Evolutionary conservation across 1,284 basidiomycete genomes (phyloP), one percentile per base, ranked within the genome.

Genomic region (Rhodotorula sp.): DNA sequence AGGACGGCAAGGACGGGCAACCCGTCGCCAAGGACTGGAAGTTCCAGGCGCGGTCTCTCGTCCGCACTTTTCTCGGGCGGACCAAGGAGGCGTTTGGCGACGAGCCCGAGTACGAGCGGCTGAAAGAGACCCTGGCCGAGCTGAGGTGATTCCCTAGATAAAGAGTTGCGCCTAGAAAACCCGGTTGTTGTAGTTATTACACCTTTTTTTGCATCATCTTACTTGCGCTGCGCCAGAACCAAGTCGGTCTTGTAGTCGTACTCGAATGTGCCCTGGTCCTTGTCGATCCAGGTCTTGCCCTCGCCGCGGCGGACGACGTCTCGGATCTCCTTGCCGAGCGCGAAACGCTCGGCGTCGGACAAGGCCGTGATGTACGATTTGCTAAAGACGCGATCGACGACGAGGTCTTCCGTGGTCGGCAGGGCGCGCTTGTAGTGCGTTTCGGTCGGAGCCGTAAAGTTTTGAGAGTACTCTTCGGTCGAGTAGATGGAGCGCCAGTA

Each of bases 11-110:
- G 29, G 72, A 77, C 47, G 79, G 76, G 7, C 87, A 79, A 49
- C 29, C 29, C 10, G 83, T 83, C 71, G 81, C 83, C 77, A 82
- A 81, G 20, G 84, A 86, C 76, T 97, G 95, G 93, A 86, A 85
- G 80, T 87, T 91, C 80, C 92, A 96, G 82, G 93, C 90, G 54
- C 86, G 90, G 69, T 96, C 92, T 72, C 85, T 98, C 69, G 87
- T 98, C 66, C 85, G 95, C 79, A 90, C 89, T 57, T 98, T 97
- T 81, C 87, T 94, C 82, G 93, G 91, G 5, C 77, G 85, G 65
- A 86, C 85, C 74, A 87, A 84, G 80, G 90, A 90, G 29, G 74
- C 77, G 67, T 97, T 94, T 79, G 91, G 90, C 79, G 92, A 93
- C 69, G 91, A 96, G 81, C 85, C 87, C 3, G 93, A 93, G 82